Conservation (phyloP, 768 basidiomycete genomes). For the Kwoniella europaea region DNA sequence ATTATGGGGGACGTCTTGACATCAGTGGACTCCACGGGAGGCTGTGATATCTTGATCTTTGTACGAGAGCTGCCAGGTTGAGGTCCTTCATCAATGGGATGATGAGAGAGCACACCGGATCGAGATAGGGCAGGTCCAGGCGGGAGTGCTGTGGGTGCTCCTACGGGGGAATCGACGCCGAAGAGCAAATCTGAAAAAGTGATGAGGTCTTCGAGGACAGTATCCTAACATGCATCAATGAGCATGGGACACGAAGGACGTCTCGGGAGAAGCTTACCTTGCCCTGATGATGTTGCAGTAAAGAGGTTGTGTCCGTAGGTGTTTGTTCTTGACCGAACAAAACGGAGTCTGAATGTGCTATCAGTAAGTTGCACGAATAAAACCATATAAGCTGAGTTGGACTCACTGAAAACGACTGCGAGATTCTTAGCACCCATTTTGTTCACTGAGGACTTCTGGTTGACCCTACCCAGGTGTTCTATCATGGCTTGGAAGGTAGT, state of each 20-base stretch:
- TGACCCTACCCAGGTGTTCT: slow-evolving; percentile 80
- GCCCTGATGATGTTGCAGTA: slow-evolving; percentile 73
- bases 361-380: background rate
- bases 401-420: slow-evolving; percentile 79
- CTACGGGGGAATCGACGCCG: slow-evolving; percentile 29
- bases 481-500: slow-evolving; percentile 78
- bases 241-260: background rate
- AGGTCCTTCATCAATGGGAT: slow-evolving; percentile 39
- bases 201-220: slow-evolving; percentile 85
- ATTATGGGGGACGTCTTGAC: background rate
- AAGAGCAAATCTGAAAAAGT: slow-evolving; percentile 65
- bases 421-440: slow-evolving; percentile 93
- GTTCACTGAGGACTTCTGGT: slow-evolving; percentile 71
- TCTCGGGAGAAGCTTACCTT: slow-evolving; percentile 65
- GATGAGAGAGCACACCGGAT: slow-evolving; percentile 39
- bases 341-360: slow-evolving; percentile 61
- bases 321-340: slow-evolving; percentile 92
- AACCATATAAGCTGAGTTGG: background rate
- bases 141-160: slow-evolving; percentile 34
- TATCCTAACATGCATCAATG: slow-evolving; percentile 61
- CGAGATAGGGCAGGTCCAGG: slow-evolving; percentile 43
- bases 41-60: slow-evolving; percentile 32
- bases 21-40: background rate
- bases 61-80: slow-evolving; percentile 46
- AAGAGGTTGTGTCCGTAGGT: slow-evolving; percentile 74